A percentile compares a stretch with the other conserved stretches of the same genome.
Conservation (phyloP, 2,329 filamentous ascomycete species). For the Fusarium algeriense region DNA sequence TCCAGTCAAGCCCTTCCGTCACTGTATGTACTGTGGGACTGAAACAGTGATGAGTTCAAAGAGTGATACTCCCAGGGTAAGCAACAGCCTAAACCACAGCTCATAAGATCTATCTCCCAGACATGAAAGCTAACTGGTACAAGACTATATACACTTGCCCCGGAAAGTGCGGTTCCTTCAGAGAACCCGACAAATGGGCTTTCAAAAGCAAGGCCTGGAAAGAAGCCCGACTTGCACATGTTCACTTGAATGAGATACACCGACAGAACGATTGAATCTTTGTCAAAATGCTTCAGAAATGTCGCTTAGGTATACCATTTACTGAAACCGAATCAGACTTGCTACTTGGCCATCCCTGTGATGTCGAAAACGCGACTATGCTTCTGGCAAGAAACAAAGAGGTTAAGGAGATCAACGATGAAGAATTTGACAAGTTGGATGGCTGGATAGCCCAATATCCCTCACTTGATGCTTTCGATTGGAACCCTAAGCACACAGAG, state of each 20-base stretch:
- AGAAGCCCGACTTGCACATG: slow-evolving; percentile 65
- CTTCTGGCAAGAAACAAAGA: slow-evolving; percentile 6
- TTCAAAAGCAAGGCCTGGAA: slow-evolving; percentile 69
- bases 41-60: neutral
- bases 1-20: slow-evolving; percentile 66
- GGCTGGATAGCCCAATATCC: no score
- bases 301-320: slow-evolving; percentile 60
- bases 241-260: slow-evolving; percentile 67
- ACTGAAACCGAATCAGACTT: slow-evolving; percentile 53
- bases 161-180: no score
- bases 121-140: no score
- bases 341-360: slow-evolving; percentile 58
- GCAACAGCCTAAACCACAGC: no score
- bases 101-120: no score
- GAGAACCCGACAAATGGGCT: slow-evolving; percentile 60
- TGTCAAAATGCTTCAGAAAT: slow-evolving; percentile 67
- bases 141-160: no score
- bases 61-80: no score
- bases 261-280: slow-evolving; percentile 68
- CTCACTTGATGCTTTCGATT: no score
- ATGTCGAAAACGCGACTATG: slow-evolving; percentile 47
- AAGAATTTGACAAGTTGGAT: neutral
- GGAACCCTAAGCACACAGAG: no score
- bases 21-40: slow-evolving; percentile 39
- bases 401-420: neutral